A percentile compares a stretch with the other conserved stretches of the same genome.
Conservation (phyloP, 257 asterid species). For the Forsythia viridissima region DNA sequence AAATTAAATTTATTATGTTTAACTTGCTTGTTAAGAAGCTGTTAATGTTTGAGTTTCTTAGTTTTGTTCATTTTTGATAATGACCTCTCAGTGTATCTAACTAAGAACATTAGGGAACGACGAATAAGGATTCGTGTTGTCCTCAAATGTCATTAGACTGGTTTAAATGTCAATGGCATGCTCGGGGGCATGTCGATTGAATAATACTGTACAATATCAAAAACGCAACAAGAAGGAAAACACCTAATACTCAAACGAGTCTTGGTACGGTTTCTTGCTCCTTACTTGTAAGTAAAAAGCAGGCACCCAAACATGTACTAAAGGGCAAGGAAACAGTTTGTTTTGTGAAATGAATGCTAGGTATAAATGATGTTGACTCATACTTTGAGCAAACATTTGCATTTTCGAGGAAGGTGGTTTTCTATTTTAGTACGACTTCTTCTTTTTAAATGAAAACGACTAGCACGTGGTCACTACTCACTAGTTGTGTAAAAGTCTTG, state of each 20-base stretch:
- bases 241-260: not conserved
- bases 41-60: no score
- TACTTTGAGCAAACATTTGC: not conserved
- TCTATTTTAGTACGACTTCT: not conserved
- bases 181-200: no score
- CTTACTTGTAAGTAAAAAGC: no score
- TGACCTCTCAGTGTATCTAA: not conserved
- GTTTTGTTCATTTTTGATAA: not conserved
- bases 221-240: no score
- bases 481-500: not conserved
- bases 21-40: not conserved
- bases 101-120: no score
- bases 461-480: not conserved
- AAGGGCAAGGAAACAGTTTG: not conserved
- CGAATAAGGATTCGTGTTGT: no score
- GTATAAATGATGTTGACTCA: not conserved
- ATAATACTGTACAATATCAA: no score
- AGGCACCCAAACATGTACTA: no score
- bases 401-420: not conserved
- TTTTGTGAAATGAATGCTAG: not conserved
- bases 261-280: no score
- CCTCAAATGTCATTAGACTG: no score
- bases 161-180: no score
- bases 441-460: not conserved
- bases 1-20: conserved; percentile 8